Evolutionary conservation across 2,329 filamentous ascomycete species (phyloP).

Genomic region (Helotiales sp.): DNA sequence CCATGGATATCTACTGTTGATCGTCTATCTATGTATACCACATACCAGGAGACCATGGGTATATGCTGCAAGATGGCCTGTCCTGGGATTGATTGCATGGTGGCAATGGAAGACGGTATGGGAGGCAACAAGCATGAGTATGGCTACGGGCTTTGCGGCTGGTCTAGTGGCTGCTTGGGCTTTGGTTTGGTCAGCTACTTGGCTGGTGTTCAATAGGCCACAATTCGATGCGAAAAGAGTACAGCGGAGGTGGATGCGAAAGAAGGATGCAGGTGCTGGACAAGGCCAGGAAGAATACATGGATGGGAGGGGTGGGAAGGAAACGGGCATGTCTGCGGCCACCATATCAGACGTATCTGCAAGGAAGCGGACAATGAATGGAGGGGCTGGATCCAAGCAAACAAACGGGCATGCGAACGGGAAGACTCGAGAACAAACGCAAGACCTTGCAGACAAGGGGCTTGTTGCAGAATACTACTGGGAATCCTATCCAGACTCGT

Average conservation of each 20-base stretch:
- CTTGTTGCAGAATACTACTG: conserved; percentile 52
- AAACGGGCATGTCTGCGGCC: not conserved
- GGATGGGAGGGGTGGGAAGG: not conserved
- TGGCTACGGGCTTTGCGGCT: conserved; percentile 49
- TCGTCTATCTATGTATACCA: conserved; percentile 56
- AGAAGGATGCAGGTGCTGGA: not conserved
- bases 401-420: conserved; percentile 6
- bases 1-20: conserved; percentile 47
- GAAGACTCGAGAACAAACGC: not conserved
- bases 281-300: not conserved
- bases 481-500: conserved; percentile 57
- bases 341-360: not conserved
- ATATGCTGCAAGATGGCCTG: conserved; percentile 49
- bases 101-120: conserved; percentile 46
- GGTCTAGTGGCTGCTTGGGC: conserved; percentile 54
- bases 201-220: conserved; percentile 55
- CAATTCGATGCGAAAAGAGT: conserved; percentile 56
- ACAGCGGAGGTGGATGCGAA: conserved; percentile 30
- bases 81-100: conserved; percentile 44
- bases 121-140: conserved; percentile 50
- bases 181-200: conserved; percentile 47
- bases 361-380: not conserved
- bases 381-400: not conserved
- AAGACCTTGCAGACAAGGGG: conserved; percentile 31
- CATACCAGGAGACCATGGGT: conserved; percentile 52